Conservation (phyloP, 2,329 filamentous ascomycete genomes). For the Bipolaris cookei region DNA sequence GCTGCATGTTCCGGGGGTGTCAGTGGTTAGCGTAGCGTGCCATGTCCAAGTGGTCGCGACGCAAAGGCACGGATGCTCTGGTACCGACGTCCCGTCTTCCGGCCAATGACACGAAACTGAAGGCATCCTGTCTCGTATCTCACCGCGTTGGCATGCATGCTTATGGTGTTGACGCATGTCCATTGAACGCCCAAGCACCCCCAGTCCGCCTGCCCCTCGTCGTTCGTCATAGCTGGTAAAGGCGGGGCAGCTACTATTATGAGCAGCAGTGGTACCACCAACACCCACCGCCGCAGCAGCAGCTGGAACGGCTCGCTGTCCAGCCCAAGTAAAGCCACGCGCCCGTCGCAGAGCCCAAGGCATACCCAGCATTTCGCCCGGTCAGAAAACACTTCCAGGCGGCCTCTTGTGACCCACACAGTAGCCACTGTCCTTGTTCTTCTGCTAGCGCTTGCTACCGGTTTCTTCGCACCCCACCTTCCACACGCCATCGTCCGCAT, state of each 20-base stretch:
- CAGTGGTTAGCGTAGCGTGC: conserved; percentile 19
- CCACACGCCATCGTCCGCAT: conserved; percentile 39
- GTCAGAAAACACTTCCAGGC: conserved; percentile 7
- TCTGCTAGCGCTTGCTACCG: conserved; percentile 43
- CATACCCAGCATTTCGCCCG: conserved; percentile 2
- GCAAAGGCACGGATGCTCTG: background rate
- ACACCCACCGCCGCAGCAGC: background rate
- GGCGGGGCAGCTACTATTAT: conserved; percentile 23
- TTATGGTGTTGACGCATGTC: conserved; percentile 20
- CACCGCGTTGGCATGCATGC: conserved; percentile 20
- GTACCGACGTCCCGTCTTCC: conserved; percentile 8
- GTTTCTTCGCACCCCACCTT: conserved; percentile 48
- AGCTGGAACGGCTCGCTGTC: conserved; percentile 8
- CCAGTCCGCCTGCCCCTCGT: conserved; percentile 20
- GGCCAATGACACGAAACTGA: conserved; percentile 9
- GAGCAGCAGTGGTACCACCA: background rate
- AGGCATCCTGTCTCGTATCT: conserved; percentile 4
- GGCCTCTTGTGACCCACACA: conserved; percentile 28
- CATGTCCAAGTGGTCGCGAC: background rate
- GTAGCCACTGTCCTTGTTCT: conserved; percentile 40
- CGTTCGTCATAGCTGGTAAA: conserved; percentile 29
- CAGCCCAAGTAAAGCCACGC: conserved; percentile 25
- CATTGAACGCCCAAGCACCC: conserved; percentile 17
- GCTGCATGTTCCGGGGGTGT: conserved; percentile 10
- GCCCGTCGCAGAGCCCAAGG: conserved; percentile 8